A percentile compares a stretch with the other conserved stretches of the same genome.
These are phyloP conservation scores for Anthostomella pinea DNA, from an alignment of 2,329 filamentous ascomycete genomes.

Conservation along the genomic window DNA sequence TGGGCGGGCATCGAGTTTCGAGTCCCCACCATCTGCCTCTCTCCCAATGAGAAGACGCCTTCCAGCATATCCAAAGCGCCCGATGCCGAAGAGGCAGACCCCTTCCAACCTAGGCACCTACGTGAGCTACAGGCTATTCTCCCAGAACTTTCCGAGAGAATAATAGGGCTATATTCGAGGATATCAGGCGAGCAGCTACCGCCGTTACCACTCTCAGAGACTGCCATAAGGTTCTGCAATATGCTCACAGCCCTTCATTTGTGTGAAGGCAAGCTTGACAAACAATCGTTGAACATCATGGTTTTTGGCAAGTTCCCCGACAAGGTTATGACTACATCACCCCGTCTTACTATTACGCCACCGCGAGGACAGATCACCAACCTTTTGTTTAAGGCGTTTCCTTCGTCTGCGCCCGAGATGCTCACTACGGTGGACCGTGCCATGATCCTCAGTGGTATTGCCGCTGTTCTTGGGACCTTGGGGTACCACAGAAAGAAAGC, in stretches of 20 bases:
- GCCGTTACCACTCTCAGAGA: conserved; percentile 68
- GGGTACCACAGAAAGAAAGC: conserved; percentile 87
- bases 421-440: conserved; percentile 74
- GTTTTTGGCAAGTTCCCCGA: conserved; percentile 59
- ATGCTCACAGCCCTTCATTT: conserved; percentile 66
- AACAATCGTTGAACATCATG: conserved; percentile 60
- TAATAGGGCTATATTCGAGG: conserved; percentile 69
- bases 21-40: conserved; percentile 58
- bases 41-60: conserved; percentile 46
- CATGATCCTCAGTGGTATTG: conserved; percentile 79
- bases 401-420: conserved; percentile 61
- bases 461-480: conserved; percentile 76
- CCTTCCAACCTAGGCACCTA: conserved; percentile 50
- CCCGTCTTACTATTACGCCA: conserved; percentile 55
- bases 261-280: conserved; percentile 60
- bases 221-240: conserved; percentile 70
- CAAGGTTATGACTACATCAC: conserved; percentile 47
- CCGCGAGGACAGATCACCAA: conserved; percentile 62
- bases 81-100: conserved; percentile 40
- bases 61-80: conserved; percentile 32
- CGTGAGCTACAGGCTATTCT: conserved; percentile 57
- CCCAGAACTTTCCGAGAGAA: conserved; percentile 72
- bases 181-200: conserved; percentile 69
- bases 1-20: conserved; percentile 84
- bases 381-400: conserved; percentile 68